These are phyloP conservation scores for Trametes meyenii DNA, from an alignment of 768 basidiomycete species.

Conservation along the genomic window DNA sequence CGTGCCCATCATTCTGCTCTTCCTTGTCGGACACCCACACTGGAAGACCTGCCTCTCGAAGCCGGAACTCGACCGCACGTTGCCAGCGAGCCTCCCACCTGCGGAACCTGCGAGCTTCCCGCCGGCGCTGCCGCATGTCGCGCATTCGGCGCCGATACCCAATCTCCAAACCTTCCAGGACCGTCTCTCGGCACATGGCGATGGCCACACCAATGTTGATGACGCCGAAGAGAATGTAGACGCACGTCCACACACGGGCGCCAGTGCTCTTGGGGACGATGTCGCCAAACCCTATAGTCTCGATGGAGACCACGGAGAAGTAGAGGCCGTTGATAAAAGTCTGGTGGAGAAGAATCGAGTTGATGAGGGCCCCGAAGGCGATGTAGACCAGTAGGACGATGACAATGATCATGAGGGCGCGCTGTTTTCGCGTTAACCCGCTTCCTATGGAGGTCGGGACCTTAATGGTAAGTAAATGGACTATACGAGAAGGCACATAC, in stretches of 20 bases:
- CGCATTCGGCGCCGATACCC: conserved; percentile 59
- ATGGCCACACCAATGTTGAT: conserved; percentile 59
- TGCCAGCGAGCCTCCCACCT: conserved; percentile 59
- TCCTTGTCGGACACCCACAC: conserved; percentile 54
- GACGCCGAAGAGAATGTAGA: conserved; percentile 63
- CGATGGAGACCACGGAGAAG: conserved; percentile 73
- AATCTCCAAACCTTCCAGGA: conserved; percentile 74
- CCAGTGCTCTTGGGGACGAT: conserved; percentile 55
- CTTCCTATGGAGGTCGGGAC: conserved; percentile 52
- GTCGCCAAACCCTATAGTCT: conserved; percentile 76
- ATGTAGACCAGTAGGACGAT: conserved; percentile 76
- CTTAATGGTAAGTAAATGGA: background rate
- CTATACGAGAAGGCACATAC: too few relatives aligned
- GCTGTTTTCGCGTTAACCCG: conserved; percentile 79
- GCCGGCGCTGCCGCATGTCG: conserved; percentile 48
- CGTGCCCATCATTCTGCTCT: background rate
- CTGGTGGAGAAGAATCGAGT: conserved; percentile 54
- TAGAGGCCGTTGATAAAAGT: conserved; percentile 77
- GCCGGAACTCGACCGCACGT: conserved; percentile 62
- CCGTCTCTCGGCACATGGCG: conserved; percentile 64
- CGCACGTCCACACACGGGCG: conserved; percentile 59
- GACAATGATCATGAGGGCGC: conserved; percentile 76
- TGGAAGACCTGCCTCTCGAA: conserved; percentile 50
- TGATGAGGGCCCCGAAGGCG: conserved; percentile 68
- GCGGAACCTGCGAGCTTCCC: conserved; percentile 43